Evolutionary conservation across 441 rosid species (phyloP).

Genomic region (Euphorbia corollata): DNA sequence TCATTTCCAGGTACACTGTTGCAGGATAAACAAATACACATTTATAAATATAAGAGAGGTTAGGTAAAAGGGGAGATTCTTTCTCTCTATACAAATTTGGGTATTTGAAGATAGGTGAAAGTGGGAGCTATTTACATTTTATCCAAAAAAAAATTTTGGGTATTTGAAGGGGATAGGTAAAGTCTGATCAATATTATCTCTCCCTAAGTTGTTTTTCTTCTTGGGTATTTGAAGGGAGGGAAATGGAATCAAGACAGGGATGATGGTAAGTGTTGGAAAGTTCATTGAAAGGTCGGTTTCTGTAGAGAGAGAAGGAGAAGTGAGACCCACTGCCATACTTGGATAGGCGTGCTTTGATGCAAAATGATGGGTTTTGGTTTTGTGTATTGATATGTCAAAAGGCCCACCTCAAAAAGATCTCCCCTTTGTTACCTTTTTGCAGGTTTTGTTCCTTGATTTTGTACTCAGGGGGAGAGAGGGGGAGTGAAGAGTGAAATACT

Average conservation of each 20-base stretch:
- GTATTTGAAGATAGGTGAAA: no score
- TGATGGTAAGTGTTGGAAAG: constrained; percentile 21
- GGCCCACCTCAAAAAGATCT: constrained; percentile 50
- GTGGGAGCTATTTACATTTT: background rate
- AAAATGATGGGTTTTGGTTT: constrained; percentile 33
- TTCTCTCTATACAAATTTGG: no score
- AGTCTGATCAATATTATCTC: constrained; percentile 5
- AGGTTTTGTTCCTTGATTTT: constrained; percentile 52
- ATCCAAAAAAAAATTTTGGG: no score
- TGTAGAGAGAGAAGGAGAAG: constrained; percentile 21
- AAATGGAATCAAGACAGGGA: constrained; percentile 13
- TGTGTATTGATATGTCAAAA: constrained; percentile 17
- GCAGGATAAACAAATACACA: constrained; percentile 47
- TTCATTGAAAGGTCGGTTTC: constrained; percentile 56
- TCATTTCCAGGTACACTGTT: constrained; percentile 54
- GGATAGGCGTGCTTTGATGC: constrained; percentile 49
- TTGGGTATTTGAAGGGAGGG: background rate
- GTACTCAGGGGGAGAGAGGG: constrained; percentile 21
- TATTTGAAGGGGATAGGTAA: no score
- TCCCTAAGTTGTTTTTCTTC: background rate
- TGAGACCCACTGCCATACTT: constrained; percentile 1
- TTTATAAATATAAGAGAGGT: background rate
- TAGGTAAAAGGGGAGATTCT: no score
- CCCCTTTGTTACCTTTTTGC: constrained; percentile 32
- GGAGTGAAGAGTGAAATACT: background rate